Conservation (phyloP, 345 rosid genomes). For the Heritiera littoralis region DNA sequence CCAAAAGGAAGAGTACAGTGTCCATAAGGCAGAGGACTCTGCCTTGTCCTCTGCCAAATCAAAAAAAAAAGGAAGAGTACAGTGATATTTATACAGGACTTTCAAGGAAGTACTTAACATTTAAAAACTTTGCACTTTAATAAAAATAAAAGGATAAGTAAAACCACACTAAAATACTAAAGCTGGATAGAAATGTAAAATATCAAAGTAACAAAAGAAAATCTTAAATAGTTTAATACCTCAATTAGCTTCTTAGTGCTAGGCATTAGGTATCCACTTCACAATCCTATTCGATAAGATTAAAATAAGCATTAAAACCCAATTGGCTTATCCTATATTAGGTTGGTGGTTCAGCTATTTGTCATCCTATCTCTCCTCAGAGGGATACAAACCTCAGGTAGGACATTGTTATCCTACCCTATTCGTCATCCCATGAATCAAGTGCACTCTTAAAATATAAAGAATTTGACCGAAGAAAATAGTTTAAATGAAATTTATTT, state of each 20-base stretch:
- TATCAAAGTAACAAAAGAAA: too few relatives aligned
- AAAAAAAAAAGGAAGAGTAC: neutral
- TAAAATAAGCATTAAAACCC: neutral
- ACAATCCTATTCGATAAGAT: neutral
- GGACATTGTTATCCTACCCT: neutral
- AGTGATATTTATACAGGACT: neutral
- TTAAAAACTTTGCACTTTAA: neutral
- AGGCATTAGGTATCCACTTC: neutral
- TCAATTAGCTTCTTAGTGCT: slow-evolving; percentile 1
- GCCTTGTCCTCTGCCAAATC: too few relatives aligned
- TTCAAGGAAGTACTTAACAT: neutral
- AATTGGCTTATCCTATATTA: neutral
- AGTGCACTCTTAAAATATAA: neutral
- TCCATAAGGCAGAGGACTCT: too few relatives aligned
- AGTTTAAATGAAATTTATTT: neutral
- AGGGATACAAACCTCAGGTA: neutral
- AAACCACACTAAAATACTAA: too few relatives aligned
- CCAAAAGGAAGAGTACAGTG: neutral
- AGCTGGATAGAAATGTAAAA: too few relatives aligned
- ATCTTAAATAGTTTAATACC: neutral
- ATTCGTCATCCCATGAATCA: neutral
- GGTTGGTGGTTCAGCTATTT: neutral
- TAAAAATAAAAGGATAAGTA: neutral
- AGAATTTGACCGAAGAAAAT: neutral
- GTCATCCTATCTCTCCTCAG: neutral